phyloP scores from a whole-genome alignment of 2,329 filamentous ascomycete genomes.

The Leptodontidium sp. region DNA sequence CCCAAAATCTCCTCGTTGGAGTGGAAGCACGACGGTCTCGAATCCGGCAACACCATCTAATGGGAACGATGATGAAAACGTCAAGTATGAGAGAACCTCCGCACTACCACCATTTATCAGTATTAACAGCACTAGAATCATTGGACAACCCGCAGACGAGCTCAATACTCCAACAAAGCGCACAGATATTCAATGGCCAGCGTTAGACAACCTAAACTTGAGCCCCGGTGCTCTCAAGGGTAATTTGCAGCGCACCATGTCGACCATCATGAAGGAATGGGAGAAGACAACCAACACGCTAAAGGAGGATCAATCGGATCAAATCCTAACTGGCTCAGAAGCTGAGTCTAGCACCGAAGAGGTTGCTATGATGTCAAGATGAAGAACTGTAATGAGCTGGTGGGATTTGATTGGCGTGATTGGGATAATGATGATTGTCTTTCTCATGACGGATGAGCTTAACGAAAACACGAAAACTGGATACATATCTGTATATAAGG shows the following conservation, averaged over 20 bases:
- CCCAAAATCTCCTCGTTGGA: constrained; percentile 67
- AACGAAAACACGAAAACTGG: constrained; percentile 25
- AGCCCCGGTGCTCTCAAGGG: constrained; percentile 76
- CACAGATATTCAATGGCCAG: constrained; percentile 50
- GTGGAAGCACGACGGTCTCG: constrained; percentile 55
- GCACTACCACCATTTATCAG: constrained; percentile 19
- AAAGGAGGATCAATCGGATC: constrained; percentile 46
- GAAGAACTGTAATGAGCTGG: constrained; percentile 18
- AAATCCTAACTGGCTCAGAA: constrained; percentile 6
- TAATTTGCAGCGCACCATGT: constrained; percentile 84
- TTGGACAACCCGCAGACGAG: constrained; percentile 33
- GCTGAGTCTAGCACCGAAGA: constrained; percentile 45
- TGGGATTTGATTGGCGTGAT: neutral
- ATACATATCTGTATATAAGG: constrained; percentile 22
- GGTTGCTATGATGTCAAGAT: constrained; percentile 40
- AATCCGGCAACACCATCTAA: constrained; percentile 42
- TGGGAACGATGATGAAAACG: constrained; percentile 35
- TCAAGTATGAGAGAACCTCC: constrained; percentile 40
- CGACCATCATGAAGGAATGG: constrained; percentile 89
- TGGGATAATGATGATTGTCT: constrained; percentile 12
- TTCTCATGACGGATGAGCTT: constrained; percentile 25
- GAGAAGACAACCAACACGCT: constrained; percentile 76
- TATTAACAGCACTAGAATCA: constrained; percentile 38
- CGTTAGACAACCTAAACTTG: constrained; percentile 59
- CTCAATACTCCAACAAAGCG: constrained; percentile 38